Evolutionary conservation across 805 yeast genomes (phyloP).

Genomic region (Candida hungchunana): DNA sequence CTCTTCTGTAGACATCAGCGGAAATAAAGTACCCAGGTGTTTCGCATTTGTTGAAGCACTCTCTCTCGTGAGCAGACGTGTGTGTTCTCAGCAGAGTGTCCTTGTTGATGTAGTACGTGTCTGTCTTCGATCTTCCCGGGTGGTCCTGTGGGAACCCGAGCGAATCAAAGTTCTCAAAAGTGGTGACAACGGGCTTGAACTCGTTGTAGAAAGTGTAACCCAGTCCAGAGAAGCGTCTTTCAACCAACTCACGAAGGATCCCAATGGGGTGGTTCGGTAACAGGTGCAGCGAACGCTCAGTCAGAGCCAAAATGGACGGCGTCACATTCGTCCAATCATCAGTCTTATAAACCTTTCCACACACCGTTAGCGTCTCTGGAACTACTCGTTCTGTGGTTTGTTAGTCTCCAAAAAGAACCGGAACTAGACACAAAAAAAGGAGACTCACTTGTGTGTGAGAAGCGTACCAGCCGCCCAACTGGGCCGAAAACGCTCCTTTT

Average conservation of each 20-base stretch:
- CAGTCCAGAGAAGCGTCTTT: conserved; percentile 54
- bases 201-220: conserved; percentile 78
- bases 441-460: conserved; percentile 12
- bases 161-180: conserved; percentile 82
- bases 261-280: conserved; percentile 85
- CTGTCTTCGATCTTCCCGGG: conserved; percentile 89
- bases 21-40: conserved; percentile 89
- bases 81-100: conserved; percentile 79
- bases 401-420: background rate
- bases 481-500: conserved; percentile 1
- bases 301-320: conserved; percentile 59
- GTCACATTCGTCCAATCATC: conserved; percentile 89
- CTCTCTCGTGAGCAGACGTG: conserved; percentile 94
- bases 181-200: conserved; percentile 79
- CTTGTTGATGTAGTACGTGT: conserved; percentile 85
- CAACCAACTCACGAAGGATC: conserved; percentile 71
- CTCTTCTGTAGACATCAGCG: conserved; percentile 95
- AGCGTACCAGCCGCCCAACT: conserved; percentile 6
- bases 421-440: background rate
- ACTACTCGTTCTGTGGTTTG: conserved; percentile 7
- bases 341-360: conserved; percentile 48
- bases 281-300: conserved; percentile 70
- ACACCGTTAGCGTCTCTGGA: conserved; percentile 35
- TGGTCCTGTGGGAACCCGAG: conserved; percentile 89
- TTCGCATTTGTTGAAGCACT: conserved; percentile 61